A percentile compares a stretch with the other conserved stretches of the same genome.
phyloP scores from a whole-genome alignment of 2,329 filamentous ascomycete genomes.

The Fusarium begoniae region DNA sequence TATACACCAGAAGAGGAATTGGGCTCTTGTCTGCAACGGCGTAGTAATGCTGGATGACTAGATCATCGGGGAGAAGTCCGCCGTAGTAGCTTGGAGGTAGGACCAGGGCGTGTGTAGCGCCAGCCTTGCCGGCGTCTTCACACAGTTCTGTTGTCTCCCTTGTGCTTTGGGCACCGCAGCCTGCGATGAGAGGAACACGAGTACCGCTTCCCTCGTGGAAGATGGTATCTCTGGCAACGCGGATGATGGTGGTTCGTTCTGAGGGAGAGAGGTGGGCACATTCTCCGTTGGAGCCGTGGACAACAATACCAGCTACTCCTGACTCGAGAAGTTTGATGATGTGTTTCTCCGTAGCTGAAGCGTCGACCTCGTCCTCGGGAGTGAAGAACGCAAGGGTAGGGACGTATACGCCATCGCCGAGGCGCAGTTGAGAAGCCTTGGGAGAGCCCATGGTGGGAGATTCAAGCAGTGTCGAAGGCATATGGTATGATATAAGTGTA shows the following conservation, averaged over 20 bases:
- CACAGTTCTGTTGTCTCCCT: slow-evolving; percentile 78
- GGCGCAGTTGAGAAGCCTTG: slow-evolving; percentile 39
- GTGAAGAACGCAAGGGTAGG: slow-evolving; percentile 52
- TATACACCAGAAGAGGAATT: slow-evolving; percentile 71
- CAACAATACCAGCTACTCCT: slow-evolving; percentile 78
- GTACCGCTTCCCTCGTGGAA: slow-evolving; percentile 36
- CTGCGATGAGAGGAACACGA: slow-evolving; percentile 69
- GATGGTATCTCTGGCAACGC: slow-evolving; percentile 57
- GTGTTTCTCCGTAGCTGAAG: slow-evolving; percentile 45
- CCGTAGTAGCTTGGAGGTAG: slow-evolving; percentile 83
- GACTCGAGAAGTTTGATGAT: slow-evolving; percentile 63
- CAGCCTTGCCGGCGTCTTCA: slow-evolving; percentile 73
- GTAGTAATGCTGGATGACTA: slow-evolving; percentile 66
- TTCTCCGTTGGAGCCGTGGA: slow-evolving; percentile 86
- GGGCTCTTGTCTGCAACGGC: slow-evolving; percentile 68
- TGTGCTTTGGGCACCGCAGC: slow-evolving; percentile 78
- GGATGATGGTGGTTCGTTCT: slow-evolving; percentile 74
- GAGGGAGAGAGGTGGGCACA: slow-evolving; percentile 79
- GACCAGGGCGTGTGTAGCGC: slow-evolving; percentile 80
- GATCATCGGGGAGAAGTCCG: slow-evolving; percentile 65
- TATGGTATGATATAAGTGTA: background rate
- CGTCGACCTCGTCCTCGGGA: slow-evolving; percentile 47
- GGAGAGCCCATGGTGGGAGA: slow-evolving; percentile 40
- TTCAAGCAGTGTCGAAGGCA: slow-evolving; percentile 40
- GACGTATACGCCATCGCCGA: slow-evolving; percentile 49